Evolutionary conservation across 2,329 filamentous ascomycete species (phyloP), one percentile per base, ranked within the genome.

Genomic region (Xylariomycetidae sp.): DNA sequence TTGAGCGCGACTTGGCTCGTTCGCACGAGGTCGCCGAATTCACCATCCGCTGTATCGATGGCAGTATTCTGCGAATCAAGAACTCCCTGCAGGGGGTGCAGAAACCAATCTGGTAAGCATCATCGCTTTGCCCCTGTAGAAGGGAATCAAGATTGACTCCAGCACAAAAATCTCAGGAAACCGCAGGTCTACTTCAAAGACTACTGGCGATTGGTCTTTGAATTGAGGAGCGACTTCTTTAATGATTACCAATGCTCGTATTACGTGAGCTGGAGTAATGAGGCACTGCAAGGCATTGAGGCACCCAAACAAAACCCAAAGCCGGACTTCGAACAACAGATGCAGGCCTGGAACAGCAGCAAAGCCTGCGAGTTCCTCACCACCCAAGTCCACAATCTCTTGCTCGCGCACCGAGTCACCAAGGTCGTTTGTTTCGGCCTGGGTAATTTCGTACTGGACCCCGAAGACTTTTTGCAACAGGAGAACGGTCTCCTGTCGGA

Each of bases 351-450:
- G 47, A 35, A 44, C 13, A 16, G 12, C 22, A 53, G 50, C 30
- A 22, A 22, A 16, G 45, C 32, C 16, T 46, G 39, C 23, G 19
- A 40, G 13, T 36, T 33, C 23, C 41, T 54, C 18, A 45, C 25
- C 20, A 18, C 41, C 20, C 34, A 42, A 11, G 25, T 54, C 18
- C n/a, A 31, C 7, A 25, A 31, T n/a, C 16, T 40, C 12, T 25
- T 44, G 6, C 32, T 19, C 13, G 25, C 25, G 20, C 42, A 31
- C 19, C 49, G 37, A 33, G 39, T 53, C 16, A 52, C 41, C 5
- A 54, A 54, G 27, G 29, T 53, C 9, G 6, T 53, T 4, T 53
- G 50, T 36, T 53, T 54, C 19, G 51, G 42, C 29, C 29, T 54
- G 20, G 49, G 49, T 12, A 38, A 48, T n/a, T n/a, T n/a, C n/a